These are phyloP conservation scores for Boletus vermiculosoides DNA, from an alignment of 768 basidiomycete genomes.

Conservation along the genomic window DNA sequence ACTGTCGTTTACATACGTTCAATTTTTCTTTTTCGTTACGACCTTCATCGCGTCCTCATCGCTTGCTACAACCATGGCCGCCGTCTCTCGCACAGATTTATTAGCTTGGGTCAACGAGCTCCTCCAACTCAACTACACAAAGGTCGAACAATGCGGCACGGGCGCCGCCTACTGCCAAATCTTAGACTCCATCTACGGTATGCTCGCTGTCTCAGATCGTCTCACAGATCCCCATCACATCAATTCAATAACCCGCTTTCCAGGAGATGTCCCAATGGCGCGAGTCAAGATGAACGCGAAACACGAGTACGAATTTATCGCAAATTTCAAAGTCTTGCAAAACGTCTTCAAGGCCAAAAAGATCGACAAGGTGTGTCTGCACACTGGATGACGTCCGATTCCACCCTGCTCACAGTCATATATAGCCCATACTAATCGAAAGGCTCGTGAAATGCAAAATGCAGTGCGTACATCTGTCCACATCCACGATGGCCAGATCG, in stretches of 20 bases:
- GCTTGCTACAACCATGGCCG: slow-evolving; percentile 45
- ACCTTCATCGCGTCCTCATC: slow-evolving; percentile 7
- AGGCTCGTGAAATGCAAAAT: slow-evolving; percentile 96
- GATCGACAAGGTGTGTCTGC: slow-evolving; percentile 77
- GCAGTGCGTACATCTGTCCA: slow-evolving; percentile 63
- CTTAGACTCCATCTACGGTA: slow-evolving; percentile 91
- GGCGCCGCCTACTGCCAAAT: slow-evolving; percentile 96
- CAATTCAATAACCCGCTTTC: slow-evolving; percentile 10
- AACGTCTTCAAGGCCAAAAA: slow-evolving; percentile 88
- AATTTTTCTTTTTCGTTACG: slow-evolving; percentile 5
- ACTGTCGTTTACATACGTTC: background rate
- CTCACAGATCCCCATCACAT: slow-evolving; percentile 18
- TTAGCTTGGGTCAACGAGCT: slow-evolving; percentile 94
- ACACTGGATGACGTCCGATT: background rate
- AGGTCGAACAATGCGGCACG: slow-evolving; percentile 87
- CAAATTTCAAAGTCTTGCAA: slow-evolving; percentile 95
- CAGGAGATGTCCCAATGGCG: slow-evolving; percentile 88
- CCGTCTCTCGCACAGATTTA: slow-evolving; percentile 78
- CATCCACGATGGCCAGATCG: slow-evolving; percentile 7
- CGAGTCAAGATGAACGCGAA: slow-evolving; percentile 96
- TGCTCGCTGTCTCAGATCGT: slow-evolving; percentile 29
- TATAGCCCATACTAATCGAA: slow-evolving; percentile 92
- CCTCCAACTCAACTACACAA: slow-evolving; percentile 86
- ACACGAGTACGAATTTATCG: slow-evolving; percentile 93
- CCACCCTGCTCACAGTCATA: slow-evolving; percentile 4